Percentiles rank a stretch among this genome's conserved stretches.
Evolutionary conservation across 148 eudicot genomes (phyloP).

Genomic region (Diospyros kaki): DNA sequence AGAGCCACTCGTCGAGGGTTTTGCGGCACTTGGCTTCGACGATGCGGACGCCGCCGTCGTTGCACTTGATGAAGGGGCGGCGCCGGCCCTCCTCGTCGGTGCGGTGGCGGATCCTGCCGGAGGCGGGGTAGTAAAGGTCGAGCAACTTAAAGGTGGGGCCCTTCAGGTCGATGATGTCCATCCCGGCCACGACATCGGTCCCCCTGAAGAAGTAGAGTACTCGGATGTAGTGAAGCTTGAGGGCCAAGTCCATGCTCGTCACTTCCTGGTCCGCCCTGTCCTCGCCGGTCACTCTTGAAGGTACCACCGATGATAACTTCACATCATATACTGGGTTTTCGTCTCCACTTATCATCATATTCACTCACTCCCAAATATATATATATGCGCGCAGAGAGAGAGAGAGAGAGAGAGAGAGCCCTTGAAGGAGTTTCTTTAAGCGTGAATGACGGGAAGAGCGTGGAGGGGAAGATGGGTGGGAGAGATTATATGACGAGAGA

Average conservation of each 20-base stretch:
- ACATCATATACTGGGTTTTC: constrained; percentile 22
- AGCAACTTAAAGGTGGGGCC: constrained; percentile 34
- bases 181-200: constrained; percentile 18
- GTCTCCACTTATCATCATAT: constrained; percentile 10
- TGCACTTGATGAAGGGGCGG: constrained; percentile 52
- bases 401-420: too few relatives aligned
- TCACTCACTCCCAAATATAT: not conserved
- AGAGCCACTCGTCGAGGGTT: constrained; percentile 53
- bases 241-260: constrained; percentile 43
- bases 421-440: too few relatives aligned
- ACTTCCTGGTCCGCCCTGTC: constrained; percentile 33
- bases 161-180: constrained; percentile 27
- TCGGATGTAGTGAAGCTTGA: constrained; percentile 59
- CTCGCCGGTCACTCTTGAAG: constrained; percentile 39
- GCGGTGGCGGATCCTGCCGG: constrained; percentile 53
- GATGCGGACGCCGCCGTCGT: constrained; percentile 58
- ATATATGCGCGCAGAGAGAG: too few relatives aligned
- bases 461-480: too few relatives aligned
- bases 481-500: too few relatives aligned
- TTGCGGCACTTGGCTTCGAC: constrained; percentile 41
- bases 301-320: constrained; percentile 54
- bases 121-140: constrained; percentile 22
- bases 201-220: constrained; percentile 48
- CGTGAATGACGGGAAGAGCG: too few relatives aligned
- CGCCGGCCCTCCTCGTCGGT: constrained; percentile 7